Evolutionary conservation across 306 rosid genomes (phyloP).

Genomic region (Sechiopsis laciniata): DNA sequence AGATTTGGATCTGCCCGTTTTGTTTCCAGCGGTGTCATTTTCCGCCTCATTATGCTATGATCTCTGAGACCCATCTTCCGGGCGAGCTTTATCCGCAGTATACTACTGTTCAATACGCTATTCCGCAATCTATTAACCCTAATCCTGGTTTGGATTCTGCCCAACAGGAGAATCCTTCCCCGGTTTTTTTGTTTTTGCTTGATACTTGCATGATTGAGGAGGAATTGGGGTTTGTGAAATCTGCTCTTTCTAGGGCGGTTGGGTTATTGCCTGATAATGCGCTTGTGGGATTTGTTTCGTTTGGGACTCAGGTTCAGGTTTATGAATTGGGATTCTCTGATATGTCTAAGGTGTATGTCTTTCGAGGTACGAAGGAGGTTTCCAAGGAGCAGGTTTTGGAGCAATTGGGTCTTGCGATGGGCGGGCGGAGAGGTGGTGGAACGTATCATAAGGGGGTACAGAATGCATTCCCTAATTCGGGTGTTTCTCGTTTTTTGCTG

Average conservation of each 20-base stretch:
- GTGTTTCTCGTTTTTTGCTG: constrained; percentile 58
- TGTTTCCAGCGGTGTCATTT: constrained; percentile 85
- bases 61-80: constrained; percentile 89
- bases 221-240: constrained; percentile 65
- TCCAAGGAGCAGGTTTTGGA: constrained; percentile 73
- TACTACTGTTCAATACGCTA: constrained; percentile 72
- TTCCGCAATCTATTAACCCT: constrained; percentile 37
- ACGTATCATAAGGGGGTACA: constrained; percentile 39
- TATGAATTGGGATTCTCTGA: constrained; percentile 86
- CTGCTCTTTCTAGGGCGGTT: constrained; percentile 58
- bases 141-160: constrained; percentile 27
- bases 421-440: constrained; percentile 45
- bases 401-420: constrained; percentile 54
- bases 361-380: constrained; percentile 71
- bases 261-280: constrained; percentile 79
- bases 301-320: constrained; percentile 93
- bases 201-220: constrained; percentile 88
- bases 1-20: constrained; percentile 99
- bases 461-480: constrained; percentile 36
- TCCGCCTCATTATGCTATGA: constrained; percentile 65
- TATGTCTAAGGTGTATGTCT: constrained; percentile 87
- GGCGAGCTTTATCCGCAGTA: constrained; percentile 90
- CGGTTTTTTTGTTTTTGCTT: constrained; percentile 73
- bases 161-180: constrained; percentile 34
- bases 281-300: constrained; percentile 76